Evolutionary conservation across 179 eudicot species (phyloP), one percentile per base, ranked within the genome.

Genomic region (Gypsophila paniculata): DNA sequence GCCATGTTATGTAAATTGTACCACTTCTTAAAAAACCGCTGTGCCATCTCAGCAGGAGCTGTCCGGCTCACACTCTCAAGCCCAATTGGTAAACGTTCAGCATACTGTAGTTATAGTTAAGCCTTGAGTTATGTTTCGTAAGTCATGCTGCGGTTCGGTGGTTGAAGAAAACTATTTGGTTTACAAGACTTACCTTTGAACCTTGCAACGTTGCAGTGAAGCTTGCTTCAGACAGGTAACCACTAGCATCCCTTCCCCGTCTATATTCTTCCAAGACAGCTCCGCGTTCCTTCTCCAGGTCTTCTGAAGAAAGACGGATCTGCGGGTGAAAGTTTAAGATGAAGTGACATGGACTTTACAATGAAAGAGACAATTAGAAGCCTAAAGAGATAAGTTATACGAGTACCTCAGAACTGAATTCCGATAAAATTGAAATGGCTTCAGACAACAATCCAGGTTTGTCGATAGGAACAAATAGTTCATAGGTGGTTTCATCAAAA

Each of bases 361-460:
- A n/a, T n/a, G n/a, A n/a, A n/a, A n/a, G n/a, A n/a, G n/a, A n/a
- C n/a, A n/a, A n/a, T n/a, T n/a, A n/a, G n/a, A n/a, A n/a, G n/a
- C n/a, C n/a, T n/a, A n/a, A n/a, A n/a, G n/a, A n/a, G n/a, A n/a
- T n/a, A n/a, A n/a, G n/a, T n/a, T n/a, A n/a, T n/a, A n/a, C n/a
- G n/a, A n/a, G n/a, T n/a, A 92, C 98, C 96, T 92, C 96, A 12
- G 84, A 78, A 79, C 94, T 88, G 75, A 92, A 92, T 78, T 92
- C 96, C 21, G 98, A 89, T 79, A 92, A 77, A 39, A 92, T 82
- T 42, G 96, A 90, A 32, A 92, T 83, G 73, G 98, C 96, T 82
- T 83, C 86, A 69, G 98, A 81, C 64, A 92, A 75, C 68, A 92
- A 58, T 78, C 81, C 91, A 51, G 98, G 94, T 82, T 90, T 92